Evolutionary conservation across 2,329 filamentous ascomycete species (phyloP), one percentile per base, ranked within the genome.

Genomic region (Fusarium sulawesiense): DNA sequence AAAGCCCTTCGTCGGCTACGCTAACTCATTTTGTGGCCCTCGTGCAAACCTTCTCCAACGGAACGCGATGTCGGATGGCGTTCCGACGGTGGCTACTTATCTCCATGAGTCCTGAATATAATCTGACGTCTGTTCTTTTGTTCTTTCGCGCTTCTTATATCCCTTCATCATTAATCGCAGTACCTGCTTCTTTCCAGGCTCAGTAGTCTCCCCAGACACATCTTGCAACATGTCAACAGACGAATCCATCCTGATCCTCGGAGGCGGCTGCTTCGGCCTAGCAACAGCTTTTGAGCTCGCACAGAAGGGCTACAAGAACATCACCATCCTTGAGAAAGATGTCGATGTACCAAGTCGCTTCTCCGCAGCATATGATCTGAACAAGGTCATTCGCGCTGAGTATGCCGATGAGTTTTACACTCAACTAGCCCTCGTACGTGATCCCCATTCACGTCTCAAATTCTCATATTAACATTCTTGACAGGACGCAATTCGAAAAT

Each of bases 311-410:
- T 69, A 58, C n/a, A 70, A 55, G 8, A 49, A 58, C 21, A 44
- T 69, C 49, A 70, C 66, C 23, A 56, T 69, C 11, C 67, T 69
- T 1, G 66, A 69, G 25, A 69, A 69, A 10, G 66, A 66, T 1
- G 40, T 58, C 1, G 56, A 67, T 4, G 56, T 69, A 0, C 66
- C 66, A 0, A 69, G 66, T 25, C 61, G 66, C 9, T 69, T 69
- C 9, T 69, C 66, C 0, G 66, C 66, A 14, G 66, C 66, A 1
- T 63, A 69, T 30, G 66, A 69, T 44, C 56, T 69, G 0, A 69
- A 69, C 51, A 69, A 69, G 23, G 66, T 69, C 51, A 69, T 69
- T 1, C 66, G 66, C 0, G 66, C 66, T 6, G 66, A 69, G 18
- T 69, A 69, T 1, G 66, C 66, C 0, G 66, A 69, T 32, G 47